These are phyloP conservation scores for Colletotrichum sidae DNA, from an alignment of 2,329 filamentous ascomycete genomes.

Conservation along the genomic window DNA sequence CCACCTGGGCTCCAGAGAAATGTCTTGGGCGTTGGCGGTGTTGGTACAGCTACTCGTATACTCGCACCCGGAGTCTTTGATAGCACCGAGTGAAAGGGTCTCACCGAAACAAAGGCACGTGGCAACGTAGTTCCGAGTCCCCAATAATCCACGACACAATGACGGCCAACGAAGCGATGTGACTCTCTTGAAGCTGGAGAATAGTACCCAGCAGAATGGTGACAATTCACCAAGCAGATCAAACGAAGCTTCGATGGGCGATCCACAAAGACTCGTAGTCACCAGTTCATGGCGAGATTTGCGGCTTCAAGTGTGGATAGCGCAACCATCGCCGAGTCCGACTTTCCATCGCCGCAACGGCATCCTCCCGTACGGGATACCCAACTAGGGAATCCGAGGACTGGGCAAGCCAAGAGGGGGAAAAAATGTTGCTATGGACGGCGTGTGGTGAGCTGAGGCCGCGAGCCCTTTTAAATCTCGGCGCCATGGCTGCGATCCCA, in stretches of 20 bases:
- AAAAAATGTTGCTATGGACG: not conserved
- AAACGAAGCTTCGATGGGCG: not conserved
- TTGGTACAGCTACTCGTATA: not conserved
- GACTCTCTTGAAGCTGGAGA: not conserved
- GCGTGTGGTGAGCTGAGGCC: slow-evolving; percentile 3
- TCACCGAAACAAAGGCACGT: no score
- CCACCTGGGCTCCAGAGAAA: slow-evolving; percentile 12
- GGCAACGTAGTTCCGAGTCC: no score
- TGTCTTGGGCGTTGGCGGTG: slow-evolving; percentile 21
- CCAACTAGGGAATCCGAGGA: slow-evolving; percentile 29
- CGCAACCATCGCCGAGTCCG: slow-evolving; percentile 25
- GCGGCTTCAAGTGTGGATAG: slow-evolving; percentile 6
- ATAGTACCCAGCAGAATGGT: not conserved
- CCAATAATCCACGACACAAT: not conserved
- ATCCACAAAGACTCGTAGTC: not conserved
- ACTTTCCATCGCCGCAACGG: slow-evolving; percentile 5
- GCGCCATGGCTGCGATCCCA: slow-evolving; percentile 24
- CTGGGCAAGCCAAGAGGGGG: slow-evolving; percentile 14
- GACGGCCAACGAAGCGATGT: slow-evolving; percentile 4
- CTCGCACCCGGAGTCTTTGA: no score
- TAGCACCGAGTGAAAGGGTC: no score
- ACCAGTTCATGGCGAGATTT: slow-evolving; percentile 3
- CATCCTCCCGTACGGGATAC: slow-evolving; percentile 34
- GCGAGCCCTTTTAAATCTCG: slow-evolving; percentile 28
- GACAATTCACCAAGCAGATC: not conserved